Percentiles rank a stretch among this genome's conserved stretches.
Conservation (phyloP, 345 rosid species). For the Durio zibethinus region DNA sequence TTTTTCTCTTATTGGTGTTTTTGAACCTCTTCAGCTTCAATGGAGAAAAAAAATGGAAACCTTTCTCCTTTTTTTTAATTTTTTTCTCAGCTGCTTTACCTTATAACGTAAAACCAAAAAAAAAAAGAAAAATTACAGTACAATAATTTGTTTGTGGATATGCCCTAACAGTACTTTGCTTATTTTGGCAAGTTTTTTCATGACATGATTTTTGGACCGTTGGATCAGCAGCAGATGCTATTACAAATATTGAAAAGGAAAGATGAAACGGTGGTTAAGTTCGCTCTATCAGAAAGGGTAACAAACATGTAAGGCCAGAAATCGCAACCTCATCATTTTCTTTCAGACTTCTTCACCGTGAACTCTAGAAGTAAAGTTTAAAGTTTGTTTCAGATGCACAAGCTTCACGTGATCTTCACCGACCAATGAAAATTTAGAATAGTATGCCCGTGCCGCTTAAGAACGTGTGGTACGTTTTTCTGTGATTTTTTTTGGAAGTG, state of each 20-base stretch:
- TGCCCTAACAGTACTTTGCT: neutral
- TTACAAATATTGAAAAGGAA: neutral
- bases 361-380: neutral
- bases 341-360: constrained; percentile 1
- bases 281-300: neutral
- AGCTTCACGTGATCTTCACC: neutral
- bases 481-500: neutral
- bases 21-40: neutral
- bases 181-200: neutral
- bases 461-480: no score
- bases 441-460: neutral
- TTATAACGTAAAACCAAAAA: neutral
- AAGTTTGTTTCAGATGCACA: neutral
- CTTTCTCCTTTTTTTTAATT: neutral
- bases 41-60: neutral
- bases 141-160: neutral
- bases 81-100: neutral
- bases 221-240: neutral
- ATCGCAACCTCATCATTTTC: constrained; percentile 1
- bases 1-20: neutral
- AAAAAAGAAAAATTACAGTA: neutral
- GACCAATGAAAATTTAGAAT: neutral
- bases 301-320: constrained; percentile 4
- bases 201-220: neutral
- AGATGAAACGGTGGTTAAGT: constrained; percentile 1